Conservation (phyloP, 805 yeast species). For the Tanozyma kutaoensis region DNA sequence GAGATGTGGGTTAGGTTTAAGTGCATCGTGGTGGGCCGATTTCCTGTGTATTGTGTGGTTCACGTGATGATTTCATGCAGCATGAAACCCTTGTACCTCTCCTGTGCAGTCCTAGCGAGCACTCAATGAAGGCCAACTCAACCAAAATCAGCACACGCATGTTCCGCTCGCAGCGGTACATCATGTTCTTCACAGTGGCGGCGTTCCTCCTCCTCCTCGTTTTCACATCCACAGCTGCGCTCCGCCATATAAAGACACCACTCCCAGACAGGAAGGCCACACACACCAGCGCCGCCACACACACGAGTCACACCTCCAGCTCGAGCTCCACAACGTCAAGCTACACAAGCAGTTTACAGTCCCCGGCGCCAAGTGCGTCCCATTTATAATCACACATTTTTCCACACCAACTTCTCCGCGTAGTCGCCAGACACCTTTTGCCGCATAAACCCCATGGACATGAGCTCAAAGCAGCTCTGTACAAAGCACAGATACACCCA, state of each 20-base stretch:
- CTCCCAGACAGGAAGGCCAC: too few relatives aligned
- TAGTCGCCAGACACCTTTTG: conserved; percentile 51
- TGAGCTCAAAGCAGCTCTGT: conserved; percentile 60
- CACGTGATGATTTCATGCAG: too few relatives aligned
- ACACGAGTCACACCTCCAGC: not conserved
- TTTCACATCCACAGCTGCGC: conserved; percentile 16
- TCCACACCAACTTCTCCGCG: conserved; percentile 64
- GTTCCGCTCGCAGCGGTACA: conserved; percentile 18
- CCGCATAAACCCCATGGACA: conserved; percentile 54
- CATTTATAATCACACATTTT: conserved; percentile 44
- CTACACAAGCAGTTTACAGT: too few relatives aligned
- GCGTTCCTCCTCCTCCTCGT: conserved; percentile 11
- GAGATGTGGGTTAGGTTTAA: too few relatives aligned
- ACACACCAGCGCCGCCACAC: too few relatives aligned
- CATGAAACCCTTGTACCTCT: too few relatives aligned
- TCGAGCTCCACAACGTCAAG: not conserved
- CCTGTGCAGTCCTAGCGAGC: too few relatives aligned
- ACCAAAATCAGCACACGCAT: conserved; percentile 14
- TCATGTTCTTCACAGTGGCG: conserved; percentile 11
- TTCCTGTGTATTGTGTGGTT: too few relatives aligned
- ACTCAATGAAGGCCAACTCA: too few relatives aligned
- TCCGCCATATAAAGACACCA: too few relatives aligned
- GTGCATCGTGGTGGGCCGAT: too few relatives aligned
- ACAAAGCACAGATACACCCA: conserved; percentile 59
- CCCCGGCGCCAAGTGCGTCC: too few relatives aligned